Percentiles rank a stretch among this genome's conserved stretches.
These are phyloP conservation scores for Penicillium italicum DNA, from an alignment of 2,329 filamentous ascomycete species.

Conservation along the genomic window DNA sequence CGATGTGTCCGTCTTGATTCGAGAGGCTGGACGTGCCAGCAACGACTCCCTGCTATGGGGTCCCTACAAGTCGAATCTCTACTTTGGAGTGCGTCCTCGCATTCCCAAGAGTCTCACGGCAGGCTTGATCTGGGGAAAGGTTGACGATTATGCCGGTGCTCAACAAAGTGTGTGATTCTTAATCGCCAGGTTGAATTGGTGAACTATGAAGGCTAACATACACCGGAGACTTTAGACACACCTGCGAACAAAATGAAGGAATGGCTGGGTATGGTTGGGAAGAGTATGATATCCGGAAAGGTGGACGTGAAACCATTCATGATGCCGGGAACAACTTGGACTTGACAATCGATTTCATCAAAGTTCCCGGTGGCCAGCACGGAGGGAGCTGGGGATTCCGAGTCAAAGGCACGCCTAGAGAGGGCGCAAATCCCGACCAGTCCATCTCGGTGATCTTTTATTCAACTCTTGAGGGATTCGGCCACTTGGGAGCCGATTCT, in stretches of 20 bases:
- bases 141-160: conserved; percentile 72
- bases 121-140: conserved; percentile 82
- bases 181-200: background rate
- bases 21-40: conserved; percentile 47
- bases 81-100: conserved; percentile 84
- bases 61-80: conserved; percentile 87
- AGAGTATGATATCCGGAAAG: conserved; percentile 84
- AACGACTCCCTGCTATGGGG: conserved; percentile 95
- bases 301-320: conserved; percentile 85
- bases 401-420: conserved; percentile 74
- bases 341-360: conserved; percentile 89
- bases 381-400: conserved; percentile 91
- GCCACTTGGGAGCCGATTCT: conserved; percentile 60
- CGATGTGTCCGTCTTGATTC: conserved; percentile 36
- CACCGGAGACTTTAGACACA: conserved; percentile 75
- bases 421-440: conserved; percentile 62
- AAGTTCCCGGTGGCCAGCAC: conserved; percentile 77
- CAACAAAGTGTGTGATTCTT: conserved; percentile 63
- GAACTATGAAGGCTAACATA: conserved; percentile 16
- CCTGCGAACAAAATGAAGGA: conserved; percentile 90
- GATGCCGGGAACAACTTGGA: conserved; percentile 85
- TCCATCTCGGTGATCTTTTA: conserved; percentile 81
- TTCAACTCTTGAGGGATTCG: conserved; percentile 71
- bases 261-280: conserved; percentile 98
- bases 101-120: conserved; percentile 76